Evolutionary conservation across 495 filamentous ascomycete species (phyloP).

Genomic region (Pseudevernia furfuracea): DNA sequence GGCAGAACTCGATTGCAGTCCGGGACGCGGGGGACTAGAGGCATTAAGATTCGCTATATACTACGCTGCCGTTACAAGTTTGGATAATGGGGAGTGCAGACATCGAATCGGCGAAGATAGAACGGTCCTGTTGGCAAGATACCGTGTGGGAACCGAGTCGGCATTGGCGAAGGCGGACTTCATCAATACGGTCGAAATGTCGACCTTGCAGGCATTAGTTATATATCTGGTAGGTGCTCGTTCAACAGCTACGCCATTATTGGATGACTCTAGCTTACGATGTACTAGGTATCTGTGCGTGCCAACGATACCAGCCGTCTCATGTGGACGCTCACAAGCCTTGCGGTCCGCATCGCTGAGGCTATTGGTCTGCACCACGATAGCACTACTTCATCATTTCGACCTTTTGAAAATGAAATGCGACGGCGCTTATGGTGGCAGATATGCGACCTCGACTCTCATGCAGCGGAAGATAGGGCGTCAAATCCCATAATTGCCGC

Average conservation of each 20-base stretch:
- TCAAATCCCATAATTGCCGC: constrained; percentile 58
- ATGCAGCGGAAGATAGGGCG: constrained; percentile 66
- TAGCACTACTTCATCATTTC: constrained; percentile 27
- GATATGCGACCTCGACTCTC: constrained; percentile 61
- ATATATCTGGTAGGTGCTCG: constrained; percentile 40
- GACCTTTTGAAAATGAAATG: constrained; percentile 51
- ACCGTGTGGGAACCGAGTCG: constrained; percentile 43
- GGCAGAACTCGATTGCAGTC: constrained; percentile 33
- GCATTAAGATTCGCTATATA: constrained; percentile 46
- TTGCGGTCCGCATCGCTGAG: constrained; percentile 56
- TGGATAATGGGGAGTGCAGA: constrained; percentile 38
- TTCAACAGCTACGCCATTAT: neutral
- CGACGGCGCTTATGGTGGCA: constrained; percentile 71
- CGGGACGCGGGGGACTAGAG: constrained; percentile 32
- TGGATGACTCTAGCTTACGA: neutral
- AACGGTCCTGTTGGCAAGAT: constrained; percentile 33
- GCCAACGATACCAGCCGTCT: constrained; percentile 31
- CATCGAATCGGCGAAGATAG: constrained; percentile 38
- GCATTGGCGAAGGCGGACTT: constrained; percentile 46
- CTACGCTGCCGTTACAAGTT: constrained; percentile 42
- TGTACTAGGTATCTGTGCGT: neutral
- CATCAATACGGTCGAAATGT: constrained; percentile 46
- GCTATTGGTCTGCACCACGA: constrained; percentile 56
- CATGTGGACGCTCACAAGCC: constrained; percentile 26
- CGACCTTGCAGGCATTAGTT: constrained; percentile 51